Percentiles rank a stretch among this genome's conserved stretches.
phyloP scores from a whole-genome alignment of 176 grass and related monocot genomes.

The Tillandsia fasciculata region DNA sequence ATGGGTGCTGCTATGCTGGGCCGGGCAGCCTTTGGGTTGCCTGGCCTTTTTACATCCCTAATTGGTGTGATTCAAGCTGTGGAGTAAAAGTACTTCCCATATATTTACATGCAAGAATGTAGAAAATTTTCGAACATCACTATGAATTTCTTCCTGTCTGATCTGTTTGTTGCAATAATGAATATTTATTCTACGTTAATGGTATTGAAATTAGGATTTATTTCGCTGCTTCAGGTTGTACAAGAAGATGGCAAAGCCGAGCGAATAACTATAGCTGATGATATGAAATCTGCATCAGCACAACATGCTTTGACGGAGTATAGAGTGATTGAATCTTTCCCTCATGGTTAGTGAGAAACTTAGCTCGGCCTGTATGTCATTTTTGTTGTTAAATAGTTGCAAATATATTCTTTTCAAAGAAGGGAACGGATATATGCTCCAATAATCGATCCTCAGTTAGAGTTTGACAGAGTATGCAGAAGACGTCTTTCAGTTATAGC shows the following conservation, averaged over 20 bases:
- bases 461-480: neutral
- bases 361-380: neutral
- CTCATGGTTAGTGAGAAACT: conserved; percentile 36
- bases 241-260: conserved; percentile 81
- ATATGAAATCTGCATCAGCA: conserved; percentile 35
- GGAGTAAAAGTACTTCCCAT: no score
- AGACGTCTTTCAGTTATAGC: neutral
- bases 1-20: no score
- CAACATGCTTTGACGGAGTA: conserved; percentile 93
- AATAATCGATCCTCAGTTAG: neutral
- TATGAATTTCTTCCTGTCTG: neutral
- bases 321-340: conserved; percentile 62
- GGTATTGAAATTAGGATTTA: conserved; percentile 10
- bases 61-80: no score
- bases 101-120: no score
- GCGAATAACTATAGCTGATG: conserved; percentile 48
- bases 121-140: no score
- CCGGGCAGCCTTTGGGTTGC: no score
- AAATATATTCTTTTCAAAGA: neutral
- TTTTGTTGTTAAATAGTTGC: neutral
- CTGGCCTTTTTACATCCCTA: no score
- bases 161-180: neutral
- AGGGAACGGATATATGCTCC: neutral
- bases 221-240: conserved; percentile 48
- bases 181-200: neutral